Evolutionary conservation across 1,284 basidiomycete genomes (phyloP).

Genomic region (Sporisorium reilianum): DNA sequence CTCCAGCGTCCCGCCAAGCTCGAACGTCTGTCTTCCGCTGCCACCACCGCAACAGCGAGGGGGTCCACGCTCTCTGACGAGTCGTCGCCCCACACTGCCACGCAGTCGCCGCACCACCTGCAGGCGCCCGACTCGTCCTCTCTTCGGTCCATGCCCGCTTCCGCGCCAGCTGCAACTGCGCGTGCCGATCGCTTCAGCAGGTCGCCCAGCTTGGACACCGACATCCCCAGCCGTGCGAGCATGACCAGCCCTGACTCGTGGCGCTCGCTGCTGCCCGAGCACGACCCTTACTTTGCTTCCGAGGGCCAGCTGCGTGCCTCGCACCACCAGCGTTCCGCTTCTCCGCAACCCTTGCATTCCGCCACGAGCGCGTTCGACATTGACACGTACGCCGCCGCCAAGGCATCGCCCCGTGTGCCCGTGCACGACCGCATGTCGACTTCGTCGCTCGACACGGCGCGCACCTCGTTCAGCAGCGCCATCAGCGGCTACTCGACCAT

Average conservation of each 20-base stretch:
- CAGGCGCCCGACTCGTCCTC: slow-evolving; percentile 13
- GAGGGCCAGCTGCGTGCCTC: slow-evolving; percentile 28
- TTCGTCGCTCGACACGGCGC: slow-evolving; percentile 32
- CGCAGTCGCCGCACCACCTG: slow-evolving; percentile 17
- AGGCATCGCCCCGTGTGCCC: slow-evolving; percentile 22
- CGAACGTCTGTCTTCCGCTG: slow-evolving; percentile 37
- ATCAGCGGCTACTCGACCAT: slow-evolving; percentile 47
- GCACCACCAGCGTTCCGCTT: slow-evolving; percentile 15
- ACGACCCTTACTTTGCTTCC: slow-evolving; percentile 58
- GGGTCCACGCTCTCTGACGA: slow-evolving; percentile 21
- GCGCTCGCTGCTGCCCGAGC: slow-evolving; percentile 53
- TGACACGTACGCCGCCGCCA: slow-evolving; percentile 29
- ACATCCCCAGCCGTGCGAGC: slow-evolving; percentile 13
- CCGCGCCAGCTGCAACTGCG: background rate
- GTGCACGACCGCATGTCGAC: slow-evolving; percentile 23
- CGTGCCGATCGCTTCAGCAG: background rate
- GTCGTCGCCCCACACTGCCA: slow-evolving; percentile 32
- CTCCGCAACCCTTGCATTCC: slow-evolving; percentile 28
- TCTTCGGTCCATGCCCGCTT: slow-evolving; percentile 6
- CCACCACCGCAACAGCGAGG: slow-evolving; percentile 36
- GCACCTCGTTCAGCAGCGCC: slow-evolving; percentile 48
- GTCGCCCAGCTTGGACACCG: slow-evolving; percentile 17
- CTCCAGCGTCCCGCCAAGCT: slow-evolving; percentile 43
- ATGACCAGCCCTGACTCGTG: slow-evolving; percentile 58
- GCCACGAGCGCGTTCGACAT: slow-evolving; percentile 17